Evolutionary conservation across 2,329 filamentous ascomycete genomes (phyloP), one percentile per base, ranked within the genome.

Genomic region (Ophiostoma perfectum): DNA sequence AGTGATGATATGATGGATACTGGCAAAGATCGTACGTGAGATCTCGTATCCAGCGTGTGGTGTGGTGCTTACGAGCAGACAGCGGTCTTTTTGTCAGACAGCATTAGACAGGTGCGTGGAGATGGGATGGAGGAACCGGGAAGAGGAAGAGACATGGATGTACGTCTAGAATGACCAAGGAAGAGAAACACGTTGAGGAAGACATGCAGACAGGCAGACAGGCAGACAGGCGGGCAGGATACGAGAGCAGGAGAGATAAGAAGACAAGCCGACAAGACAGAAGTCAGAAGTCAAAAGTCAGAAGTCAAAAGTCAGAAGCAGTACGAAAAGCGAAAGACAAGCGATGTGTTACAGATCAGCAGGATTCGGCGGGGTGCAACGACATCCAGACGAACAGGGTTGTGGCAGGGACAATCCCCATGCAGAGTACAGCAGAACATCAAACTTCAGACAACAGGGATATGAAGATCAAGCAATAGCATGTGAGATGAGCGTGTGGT

Each of bases 171-270:
- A 55, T 36, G 42, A 4, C 6, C 49, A 55, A 55, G 49, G 49
- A 27, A 55, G 49, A 36, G 49, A 55, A 9, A 55, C 49, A 55
- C 49, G n/a, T 55, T 55, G 49, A 55, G 49, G 45, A 47, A 55
- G 49, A 55, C 49, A 55, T 55, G 49, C 49, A 55, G 49, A 27
- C 27, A 52, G 47, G 49, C 4, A 14, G 45, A 47, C 45, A 47
- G 45, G 42, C 14, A 16, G 45, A 14, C 45, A 47, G 45, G 45
- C 45, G 14, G n/a, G 45, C 45, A 47, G 45, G n/a, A 44, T 4
- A 44, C 11, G 14, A 52, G n/a, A 27, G n/a, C 1, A 27, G 16
- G n/a, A 36, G 12, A 55, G 49, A 55, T 18, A 9, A 49, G 5
- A n/a, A 49, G 45, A 49, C 14, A n/a, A 55, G n/a, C 8, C 49